A percentile compares a stretch with the other conserved stretches of the same genome.
phyloP scores from a whole-genome alignment of 2,329 filamentous ascomycete species.

The Botryotinia globosa region DNA sequence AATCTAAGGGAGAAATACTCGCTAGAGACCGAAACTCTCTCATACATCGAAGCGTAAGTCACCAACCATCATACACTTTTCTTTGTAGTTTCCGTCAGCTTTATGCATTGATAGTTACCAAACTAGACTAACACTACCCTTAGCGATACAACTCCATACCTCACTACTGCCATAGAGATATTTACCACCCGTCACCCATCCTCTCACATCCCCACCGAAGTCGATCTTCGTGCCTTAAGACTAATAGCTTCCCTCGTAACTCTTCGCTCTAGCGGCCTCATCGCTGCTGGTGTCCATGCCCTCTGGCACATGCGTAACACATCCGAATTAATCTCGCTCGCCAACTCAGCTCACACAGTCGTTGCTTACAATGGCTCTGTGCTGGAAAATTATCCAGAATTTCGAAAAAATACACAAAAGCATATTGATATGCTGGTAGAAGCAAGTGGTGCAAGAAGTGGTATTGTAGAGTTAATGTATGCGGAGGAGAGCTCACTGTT shows the following conservation, averaged over 20 bases:
- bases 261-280: slow-evolving; percentile 56
- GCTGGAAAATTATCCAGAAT: slow-evolving; percentile 73
- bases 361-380: slow-evolving; percentile 81
- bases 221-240: slow-evolving; percentile 53
- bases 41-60: slow-evolving; percentile 51
- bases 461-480: slow-evolving; percentile 60
- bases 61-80: no score
- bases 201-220: slow-evolving; percentile 43
- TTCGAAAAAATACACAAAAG: slow-evolving; percentile 58
- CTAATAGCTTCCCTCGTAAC: slow-evolving; percentile 54
- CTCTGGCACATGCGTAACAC: slow-evolving; percentile 55
- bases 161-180: slow-evolving; percentile 42
- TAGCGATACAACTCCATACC: slow-evolving; percentile 29
- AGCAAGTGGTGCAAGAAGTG: slow-evolving; percentile 41
- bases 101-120: background rate
- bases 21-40: slow-evolving; percentile 59
- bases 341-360: slow-evolving; percentile 47
- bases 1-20: slow-evolving; percentile 54
- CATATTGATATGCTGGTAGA: slow-evolving; percentile 60
- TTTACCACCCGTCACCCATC: slow-evolving; percentile 52
- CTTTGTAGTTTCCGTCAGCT: background rate
- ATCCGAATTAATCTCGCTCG: slow-evolving; percentile 38
- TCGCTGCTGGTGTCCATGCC: slow-evolving; percentile 57
- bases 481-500: slow-evolving; percentile 73
- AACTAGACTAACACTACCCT: slow-evolving; percentile 10